Base-by-base conservation (phyloP, 2,329 filamentous ascomycete genomes). In the Tolypocladium album region DNA sequence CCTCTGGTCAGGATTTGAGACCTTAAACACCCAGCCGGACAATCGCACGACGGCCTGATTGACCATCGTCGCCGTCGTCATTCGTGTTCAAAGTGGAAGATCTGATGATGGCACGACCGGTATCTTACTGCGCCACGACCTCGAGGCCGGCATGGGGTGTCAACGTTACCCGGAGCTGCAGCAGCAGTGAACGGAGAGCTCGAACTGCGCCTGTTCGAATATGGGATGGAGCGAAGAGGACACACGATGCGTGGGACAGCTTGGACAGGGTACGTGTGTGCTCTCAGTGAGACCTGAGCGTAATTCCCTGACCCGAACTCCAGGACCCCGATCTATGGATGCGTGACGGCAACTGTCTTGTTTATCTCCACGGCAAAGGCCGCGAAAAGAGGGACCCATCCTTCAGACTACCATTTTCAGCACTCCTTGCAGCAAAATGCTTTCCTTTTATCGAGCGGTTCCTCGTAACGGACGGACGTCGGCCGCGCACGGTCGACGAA, bases 301-400 rank as follows among this genome's bases (percentile, higher is more conserved):
- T 24, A 17, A 15, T 56, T 31, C 22, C 20, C 57, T 59, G 47
- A 59, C 57, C 20, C 22, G 27, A 8, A 22, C 15, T 43, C 57
- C 8, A 92, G 88, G 89, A 92, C 65, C 77, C 82, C 2, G 88
- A 91, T 64, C 76, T 93, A 3, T 92, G 86, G 86, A 79, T 80
- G 62, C 76, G 80, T 13, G 74, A 85, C 63, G 88, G 86, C 17
- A 84, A 91, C 68, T 92, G 88, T 66, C 77, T 85, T 20, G 79
- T 92, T 1, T 80, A 92, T 70, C 76, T 92, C 0, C 86, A 89
- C 66, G 81, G 75, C n/a, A 78, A 79, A 63, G 86, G 86, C 45
- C 82, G 84, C 59, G 89, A 87, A 3, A 79, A 78, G 60, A 77
- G 84, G 65, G 86, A 86, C 0, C 85, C 89, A 1, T 84, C 88